Evolutionary conservation across 2,329 filamentous ascomycete genomes (phyloP), one percentile per base, ranked within the genome.

Genomic region (Colletotrichum agaves): DNA sequence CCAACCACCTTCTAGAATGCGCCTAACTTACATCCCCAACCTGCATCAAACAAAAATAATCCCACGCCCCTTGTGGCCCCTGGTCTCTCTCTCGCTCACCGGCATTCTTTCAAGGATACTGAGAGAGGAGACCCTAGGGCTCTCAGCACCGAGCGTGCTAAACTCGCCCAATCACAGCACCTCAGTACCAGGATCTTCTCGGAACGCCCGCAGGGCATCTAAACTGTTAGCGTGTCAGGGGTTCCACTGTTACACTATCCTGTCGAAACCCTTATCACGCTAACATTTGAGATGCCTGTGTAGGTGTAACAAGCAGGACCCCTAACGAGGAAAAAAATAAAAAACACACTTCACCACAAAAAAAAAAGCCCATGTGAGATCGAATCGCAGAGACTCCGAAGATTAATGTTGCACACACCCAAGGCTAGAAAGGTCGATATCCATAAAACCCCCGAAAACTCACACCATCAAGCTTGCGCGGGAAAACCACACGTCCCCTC

Each of bases 1-100:
- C 35, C 41, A 58, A 47, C 55, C 55, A 19, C 39, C 55, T 58
- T 58, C 55, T 58, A 47, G 27, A 58, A 59, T 4, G 23, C 39
- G 43, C 15, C n/a, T 4, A 55, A 41, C 3, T 27, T 27, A 47
- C 13, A 10, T 31, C 47, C 19, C 52, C 21, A n/a, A 35, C n/a
- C 47, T 23, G 15, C 35, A 37, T 37, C 35, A 12, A 6, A 33
- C 27, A 15, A 35, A 19, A 52, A 37, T 15, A 23, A 52, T 35
- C n/a, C 21, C 21, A 37, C 35, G 11, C 35, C 35, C 19, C 27
- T 27, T 27, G 27, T 7, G 27, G 8, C 8, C 6, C 27, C 27
- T 27, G 27, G 27, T 27, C 27, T 27, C 6, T 27, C 6, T 27
- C 27, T 27, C 27, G 27, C 27, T 27, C 27, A 27, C 27, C 6